Percentiles rank a stretch among this genome's conserved stretches.
Evolutionary conservation across 2,329 filamentous ascomycete genomes (phyloP).

Genomic region (Zelopaecilomyces penicillatus): DNA sequence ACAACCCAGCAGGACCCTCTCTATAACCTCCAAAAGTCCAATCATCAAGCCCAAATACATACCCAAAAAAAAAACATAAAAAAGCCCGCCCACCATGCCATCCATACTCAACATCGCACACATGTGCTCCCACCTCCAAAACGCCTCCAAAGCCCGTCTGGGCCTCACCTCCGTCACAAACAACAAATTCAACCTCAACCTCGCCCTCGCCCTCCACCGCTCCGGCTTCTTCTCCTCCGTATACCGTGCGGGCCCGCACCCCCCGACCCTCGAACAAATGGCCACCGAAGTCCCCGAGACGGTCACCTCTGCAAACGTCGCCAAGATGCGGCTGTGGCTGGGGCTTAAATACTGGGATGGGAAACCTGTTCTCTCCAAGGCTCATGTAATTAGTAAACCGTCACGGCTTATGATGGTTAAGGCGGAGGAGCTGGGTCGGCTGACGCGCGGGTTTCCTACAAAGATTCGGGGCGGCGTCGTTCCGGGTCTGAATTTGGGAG

Average conservation of each 20-base stretch:
- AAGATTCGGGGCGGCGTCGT: slow-evolving; percentile 55
- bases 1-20: too few species aligned
- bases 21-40: too few species aligned
- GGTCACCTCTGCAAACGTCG: slow-evolving; percentile 62
- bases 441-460: slow-evolving; percentile 61
- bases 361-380: slow-evolving; percentile 63
- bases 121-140: slow-evolving; percentile 86
- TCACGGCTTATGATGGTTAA: slow-evolving; percentile 62
- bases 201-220: slow-evolving; percentile 71
- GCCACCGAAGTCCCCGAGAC: slow-evolving; percentile 41
- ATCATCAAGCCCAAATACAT: background rate
- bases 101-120: slow-evolving; percentile 63
- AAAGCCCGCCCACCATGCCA: slow-evolving; percentile 22
- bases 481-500: slow-evolving; percentile 68
- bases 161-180: slow-evolving; percentile 76
- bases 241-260: slow-evolving; percentile 56
- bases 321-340: slow-evolving; percentile 72
- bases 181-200: slow-evolving; percentile 68
- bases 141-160: slow-evolving; percentile 75
- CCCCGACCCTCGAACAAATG: slow-evolving; percentile 40
- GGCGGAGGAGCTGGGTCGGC: slow-evolving; percentile 49
- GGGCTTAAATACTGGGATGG: slow-evolving; percentile 86
- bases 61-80: background rate
- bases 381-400: slow-evolving; percentile 63
- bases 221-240: slow-evolving; percentile 75